Conservation (phyloP, 257 asterid species). For the Craterostigma plantagineum region DNA sequence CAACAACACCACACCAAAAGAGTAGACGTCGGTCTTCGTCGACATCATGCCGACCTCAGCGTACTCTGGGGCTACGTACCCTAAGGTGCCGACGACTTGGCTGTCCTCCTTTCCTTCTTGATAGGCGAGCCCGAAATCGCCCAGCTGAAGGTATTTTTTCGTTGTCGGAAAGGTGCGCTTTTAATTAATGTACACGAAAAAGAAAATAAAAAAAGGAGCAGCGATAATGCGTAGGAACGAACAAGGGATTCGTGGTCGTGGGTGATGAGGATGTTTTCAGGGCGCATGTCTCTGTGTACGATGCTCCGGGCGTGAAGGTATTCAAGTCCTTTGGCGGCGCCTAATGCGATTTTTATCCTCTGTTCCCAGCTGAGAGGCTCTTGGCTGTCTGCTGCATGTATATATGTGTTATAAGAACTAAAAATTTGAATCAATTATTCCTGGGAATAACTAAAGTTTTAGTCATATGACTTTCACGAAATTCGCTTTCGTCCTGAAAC, state of each 20-base stretch:
- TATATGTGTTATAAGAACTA: too few relatives aligned
- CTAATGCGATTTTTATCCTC: conserved; percentile 54
- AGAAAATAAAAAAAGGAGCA: too few relatives aligned
- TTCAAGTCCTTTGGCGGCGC: conserved; percentile 87
- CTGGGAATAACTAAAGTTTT: too few relatives aligned
- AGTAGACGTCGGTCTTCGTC: conserved; percentile 63
- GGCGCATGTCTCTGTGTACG: conserved; percentile 83
- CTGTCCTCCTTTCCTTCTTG: conserved; percentile 43
- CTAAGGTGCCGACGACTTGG: conserved; percentile 67
- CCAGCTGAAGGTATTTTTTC: conserved; percentile 32
- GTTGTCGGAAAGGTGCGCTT: neutral
- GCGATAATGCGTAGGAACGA: conserved; percentile 11
- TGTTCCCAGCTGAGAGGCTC: conserved; percentile 52
- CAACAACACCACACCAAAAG: conserved; percentile 65
- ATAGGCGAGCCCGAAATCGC: conserved; percentile 76
- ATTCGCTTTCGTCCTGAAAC: too few relatives aligned
- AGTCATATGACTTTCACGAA: too few relatives aligned
- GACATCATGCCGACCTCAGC: conserved; percentile 69
- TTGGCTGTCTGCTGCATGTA: conserved; percentile 27
- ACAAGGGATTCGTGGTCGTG: conserved; percentile 92
- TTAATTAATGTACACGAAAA: too few relatives aligned
- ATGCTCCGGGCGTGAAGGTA: conserved; percentile 84
- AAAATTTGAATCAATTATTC: too few relatives aligned
- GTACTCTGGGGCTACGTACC: conserved; percentile 87
- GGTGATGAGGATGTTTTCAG: conserved; percentile 84